phyloP scores from a whole-genome alignment of 331 rosid genomes.

The Rhamnella rubrinervis region DNA sequence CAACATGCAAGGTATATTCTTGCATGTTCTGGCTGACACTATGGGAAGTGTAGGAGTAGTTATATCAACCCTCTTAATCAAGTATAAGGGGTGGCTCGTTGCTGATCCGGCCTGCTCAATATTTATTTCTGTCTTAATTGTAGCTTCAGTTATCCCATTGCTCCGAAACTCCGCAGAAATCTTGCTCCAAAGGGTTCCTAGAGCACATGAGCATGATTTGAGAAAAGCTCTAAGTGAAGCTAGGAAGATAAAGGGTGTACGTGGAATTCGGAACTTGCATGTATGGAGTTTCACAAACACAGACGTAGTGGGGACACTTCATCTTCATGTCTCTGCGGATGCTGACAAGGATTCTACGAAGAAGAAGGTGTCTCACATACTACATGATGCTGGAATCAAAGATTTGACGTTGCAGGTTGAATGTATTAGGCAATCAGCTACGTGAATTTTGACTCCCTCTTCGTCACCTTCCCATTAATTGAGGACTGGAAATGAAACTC shows the following conservation, averaged over 20 bases:
- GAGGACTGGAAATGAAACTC: not conserved
- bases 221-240: conserved; percentile 53
- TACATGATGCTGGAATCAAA: conserved; percentile 69
- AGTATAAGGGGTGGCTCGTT: conserved; percentile 89
- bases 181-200: conserved; percentile 86
- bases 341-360: conserved; percentile 52
- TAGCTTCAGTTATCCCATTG: conserved; percentile 84
- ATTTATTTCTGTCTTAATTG: conserved; percentile 75
- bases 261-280: conserved; percentile 63
- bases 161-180: conserved; percentile 86
- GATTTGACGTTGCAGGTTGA: conserved; percentile 92
- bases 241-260: conserved; percentile 58
- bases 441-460: not conserved
- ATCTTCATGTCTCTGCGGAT: conserved; percentile 66
- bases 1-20: conserved; percentile 97
- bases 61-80: conserved; percentile 78
- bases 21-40: conserved; percentile 95
- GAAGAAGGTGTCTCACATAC: conserved; percentile 54
- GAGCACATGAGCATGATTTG: conserved; percentile 58
- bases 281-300: conserved; percentile 83
- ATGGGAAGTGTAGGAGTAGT: conserved; percentile 97
- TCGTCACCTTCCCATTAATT: conserved; percentile 4
- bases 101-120: conserved; percentile 98
- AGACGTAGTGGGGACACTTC: conserved; percentile 80
- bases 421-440: conserved; percentile 29